phyloP scores from a whole-genome alignment of 2,329 filamentous ascomycete species.

The Shiraia bambusicola region DNA sequence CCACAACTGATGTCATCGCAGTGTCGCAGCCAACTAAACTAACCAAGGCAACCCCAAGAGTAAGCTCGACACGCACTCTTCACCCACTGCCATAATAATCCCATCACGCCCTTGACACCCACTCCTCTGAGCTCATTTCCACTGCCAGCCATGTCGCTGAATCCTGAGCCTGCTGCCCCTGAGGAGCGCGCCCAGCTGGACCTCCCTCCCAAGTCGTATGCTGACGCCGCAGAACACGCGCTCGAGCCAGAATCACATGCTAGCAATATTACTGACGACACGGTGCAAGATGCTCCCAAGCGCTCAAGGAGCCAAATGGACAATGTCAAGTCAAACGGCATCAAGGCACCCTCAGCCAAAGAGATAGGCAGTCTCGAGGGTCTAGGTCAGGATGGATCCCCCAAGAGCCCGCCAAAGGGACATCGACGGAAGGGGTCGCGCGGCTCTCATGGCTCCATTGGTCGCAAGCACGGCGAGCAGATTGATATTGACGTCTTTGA shows the following conservation, averaged over 20 bases:
- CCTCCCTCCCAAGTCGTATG: constrained; percentile 48
- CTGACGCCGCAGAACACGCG: constrained; percentile 44
- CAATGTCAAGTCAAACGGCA: constrained; percentile 17
- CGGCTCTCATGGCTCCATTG: constrained; percentile 35
- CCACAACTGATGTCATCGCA: constrained; percentile 21
- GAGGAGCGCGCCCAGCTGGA: constrained; percentile 42
- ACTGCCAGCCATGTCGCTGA: constrained; percentile 43
- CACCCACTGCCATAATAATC: constrained; percentile 14
- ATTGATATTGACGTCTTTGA: constrained; percentile 44
- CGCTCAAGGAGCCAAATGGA: constrained; percentile 9
- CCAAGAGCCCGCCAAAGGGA: constrained; percentile 35
- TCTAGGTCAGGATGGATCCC: constrained; percentile 34
- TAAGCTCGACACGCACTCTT: constrained; percentile 21
- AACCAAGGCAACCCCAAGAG: no score
- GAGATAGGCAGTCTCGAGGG: constrained; percentile 30
- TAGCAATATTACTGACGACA: constrained; percentile 16
- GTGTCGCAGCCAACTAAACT: constrained; percentile 19
- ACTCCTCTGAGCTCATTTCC: constrained; percentile 3
- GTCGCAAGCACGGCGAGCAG: constrained; percentile 31
- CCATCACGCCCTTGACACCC: constrained; percentile 5
- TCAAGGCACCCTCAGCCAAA: constrained; percentile 11
- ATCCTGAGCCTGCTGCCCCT: constrained; percentile 45
- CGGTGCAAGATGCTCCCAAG: constrained; percentile 9
- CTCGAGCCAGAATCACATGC: constrained; percentile 29
- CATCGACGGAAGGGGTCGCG: constrained; percentile 34